Base-by-base conservation (phyloP, 306 rosid genomes). In the Acacia crassicarpa region DNA sequence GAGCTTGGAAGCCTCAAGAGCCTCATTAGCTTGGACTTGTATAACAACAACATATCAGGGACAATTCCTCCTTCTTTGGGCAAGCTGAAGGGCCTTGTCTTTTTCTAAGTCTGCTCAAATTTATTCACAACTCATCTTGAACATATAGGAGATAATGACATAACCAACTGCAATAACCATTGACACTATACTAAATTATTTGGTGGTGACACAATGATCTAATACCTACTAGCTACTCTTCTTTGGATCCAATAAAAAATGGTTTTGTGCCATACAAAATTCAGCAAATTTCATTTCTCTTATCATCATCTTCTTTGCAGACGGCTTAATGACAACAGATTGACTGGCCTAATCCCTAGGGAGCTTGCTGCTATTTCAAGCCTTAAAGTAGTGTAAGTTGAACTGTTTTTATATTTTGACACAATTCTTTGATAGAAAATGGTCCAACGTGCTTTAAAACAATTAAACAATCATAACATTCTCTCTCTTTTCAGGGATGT, bases 361-460 rank as follows among this genome's bases (percentile, higher is more conserved):
- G 94, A 88, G 33, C 99, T 95, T 38, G 58, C 49, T 83, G 84
- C 84, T 77, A 65, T 93, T 87, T 49, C 98, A 74, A 91, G 87
- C 90, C 99, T 95, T 82, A 95, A 95, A 95, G 99, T 95, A 67
- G 91, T 95, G 99, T 95, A 88, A 93, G 99, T 87, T 54, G 74
- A 27, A 23, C 62, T 77, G 33, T 44, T 82, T 62, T 45, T 25
- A 67, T 69, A 49, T 23, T 79, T 80, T 63, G 51, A 67, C 72
- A 33, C 12, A 53, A 33, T 70, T 45, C 22, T 75, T 11, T 32
- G 45, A 27, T 30, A n/a, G 59, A 77, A 22, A 72, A 33, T 12
- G 70, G 56, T 63, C 75, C 76, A 38, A 3, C 46, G 46, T 19
- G 30, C 73, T 72, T 63, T 73, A 41, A 23, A 46, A 38, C 77